A percentile compares a stretch with the other conserved stretches of the same genome.
Evolutionary conservation across 371 early-diverging fungal genomes (phyloP).

Genomic region (Mortierella sp.): DNA sequence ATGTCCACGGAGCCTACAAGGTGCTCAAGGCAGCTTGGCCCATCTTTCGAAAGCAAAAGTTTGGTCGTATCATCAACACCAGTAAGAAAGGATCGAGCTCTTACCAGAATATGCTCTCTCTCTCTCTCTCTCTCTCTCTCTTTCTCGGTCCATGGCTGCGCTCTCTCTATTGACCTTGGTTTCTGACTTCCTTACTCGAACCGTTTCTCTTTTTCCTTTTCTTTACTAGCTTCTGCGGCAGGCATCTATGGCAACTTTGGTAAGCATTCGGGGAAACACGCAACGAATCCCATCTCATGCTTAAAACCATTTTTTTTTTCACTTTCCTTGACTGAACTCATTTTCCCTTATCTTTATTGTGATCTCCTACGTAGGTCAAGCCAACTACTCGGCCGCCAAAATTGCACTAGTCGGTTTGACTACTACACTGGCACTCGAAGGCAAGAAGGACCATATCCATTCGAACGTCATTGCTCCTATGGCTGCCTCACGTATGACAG

Average conservation of each 20-base stretch:
- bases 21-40: constrained; percentile 98
- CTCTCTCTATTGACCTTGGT: too few species aligned
- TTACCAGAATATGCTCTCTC: background rate
- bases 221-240: constrained; percentile 83
- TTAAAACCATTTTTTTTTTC: background rate
- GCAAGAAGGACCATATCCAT: constrained; percentile 91
- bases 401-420: constrained; percentile 92
- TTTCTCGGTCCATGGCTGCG: background rate
- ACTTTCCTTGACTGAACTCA: background rate
- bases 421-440: constrained; percentile 93
- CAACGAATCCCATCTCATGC: background rate
- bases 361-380: constrained; percentile 64
- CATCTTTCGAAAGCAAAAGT: constrained; percentile 94
- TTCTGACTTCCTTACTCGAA: background rate
- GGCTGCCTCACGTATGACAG: constrained; percentile 98
- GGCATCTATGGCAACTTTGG: constrained; percentile 99
- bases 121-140: background rate
- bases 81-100: too few species aligned
- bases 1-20: constrained; percentile 95
- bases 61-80: constrained; percentile 84
- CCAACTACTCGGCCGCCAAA: constrained; percentile 95
- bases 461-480: constrained; percentile 97
- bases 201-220: background rate
- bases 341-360: background rate
- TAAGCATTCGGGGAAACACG: constrained; percentile 12